Evolutionary conservation across 2,329 filamentous ascomycete species (phyloP), one percentile per base, ranked within the genome.

Genomic region (Sporothrix globosa): DNA sequence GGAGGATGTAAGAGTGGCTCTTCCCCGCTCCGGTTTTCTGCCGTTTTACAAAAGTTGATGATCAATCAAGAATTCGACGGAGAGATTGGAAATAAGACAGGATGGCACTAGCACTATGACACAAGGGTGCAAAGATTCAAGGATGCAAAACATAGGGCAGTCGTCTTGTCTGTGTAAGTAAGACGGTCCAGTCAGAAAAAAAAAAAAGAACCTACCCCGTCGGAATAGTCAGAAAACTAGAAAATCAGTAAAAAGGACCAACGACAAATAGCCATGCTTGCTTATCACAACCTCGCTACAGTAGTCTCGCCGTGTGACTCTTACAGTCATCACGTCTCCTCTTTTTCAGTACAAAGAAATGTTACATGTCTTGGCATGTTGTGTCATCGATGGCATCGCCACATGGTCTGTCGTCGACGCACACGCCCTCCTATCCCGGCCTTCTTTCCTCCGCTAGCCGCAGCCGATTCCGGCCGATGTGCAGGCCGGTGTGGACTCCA

Each of bases 381-480:
- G 39, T 27, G 24, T 46, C 58, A 27, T 27, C 21, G 21, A 63
- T 63, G 30, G 30, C 10, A 21, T 58, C 30, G 54, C n/a, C 54
- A 48, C 17, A 48, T 7, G 6, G 14, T 48, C 46, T 48, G 17
- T 50, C 19, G 17, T 44, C 41, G 53, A 30, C 53, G 17, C 24
- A 17, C 53, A 11, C n/a, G 10, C 24, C 30, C 4, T 10, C 30
- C 30, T 17, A n/a, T 39, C 14, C 54, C 58, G 39, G 39, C 21
- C 58, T 46, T 58, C 54, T 27, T 21, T 41, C 14, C 11, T 17
- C 53, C 21, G 58, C 3, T 63, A 46, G 58, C 58, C 13, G 30
- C 30, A 27, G n/a, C 58, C 58, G 58, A 63, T 63, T 63, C 58
- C 58, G 58, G 58, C 58, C 21, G 58, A 27, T 46, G 39, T 63